These are phyloP conservation scores for Podochytrium sp. DNA, from an alignment of 192 early-diverging fungal species.

Conservation along the genomic window DNA sequence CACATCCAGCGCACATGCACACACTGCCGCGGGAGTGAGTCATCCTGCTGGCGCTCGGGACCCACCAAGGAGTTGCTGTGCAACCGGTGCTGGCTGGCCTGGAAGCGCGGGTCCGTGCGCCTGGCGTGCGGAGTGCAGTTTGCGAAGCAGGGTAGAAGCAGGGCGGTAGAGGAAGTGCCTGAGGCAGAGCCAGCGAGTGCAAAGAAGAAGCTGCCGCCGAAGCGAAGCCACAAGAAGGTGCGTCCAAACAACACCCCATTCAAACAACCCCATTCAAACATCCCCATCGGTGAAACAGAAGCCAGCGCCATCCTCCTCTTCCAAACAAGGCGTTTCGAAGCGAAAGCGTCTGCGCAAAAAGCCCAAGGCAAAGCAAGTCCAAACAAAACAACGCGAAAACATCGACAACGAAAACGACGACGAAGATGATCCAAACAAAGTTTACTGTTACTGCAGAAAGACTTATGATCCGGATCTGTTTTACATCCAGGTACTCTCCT, in stretches of 20 bases:
- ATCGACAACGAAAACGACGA: neutral
- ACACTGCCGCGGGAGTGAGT: neutral
- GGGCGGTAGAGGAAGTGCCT: neutral
- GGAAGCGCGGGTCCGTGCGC: slow-evolving; percentile 9
- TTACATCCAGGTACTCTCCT: slow-evolving; percentile 29
- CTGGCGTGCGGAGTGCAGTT: neutral
- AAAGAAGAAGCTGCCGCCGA: neutral
- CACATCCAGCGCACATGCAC: neutral
- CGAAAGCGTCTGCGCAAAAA: neutral
- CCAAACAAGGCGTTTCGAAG: neutral
- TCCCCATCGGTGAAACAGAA: neutral
- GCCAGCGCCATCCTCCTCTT: neutral
- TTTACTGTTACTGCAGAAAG: slow-evolving; percentile 34
- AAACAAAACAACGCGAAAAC: neutral
- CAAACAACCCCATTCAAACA: neutral
- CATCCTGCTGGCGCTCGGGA: slow-evolving; percentile 1
- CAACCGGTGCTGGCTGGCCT: slow-evolving; percentile 4
- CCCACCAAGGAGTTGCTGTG: neutral
- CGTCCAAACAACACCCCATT: neutral
- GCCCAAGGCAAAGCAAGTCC: neutral
- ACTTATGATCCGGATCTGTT: slow-evolving; percentile 20
- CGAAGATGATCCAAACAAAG: slow-evolving; percentile 31
- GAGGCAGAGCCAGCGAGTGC: neutral
- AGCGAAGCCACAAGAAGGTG: neutral
- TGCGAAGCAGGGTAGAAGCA: neutral